Evolutionary conservation across 2,329 filamentous ascomycete species (phyloP).

Genomic region (Aspergillus pseudotamarii): DNA sequence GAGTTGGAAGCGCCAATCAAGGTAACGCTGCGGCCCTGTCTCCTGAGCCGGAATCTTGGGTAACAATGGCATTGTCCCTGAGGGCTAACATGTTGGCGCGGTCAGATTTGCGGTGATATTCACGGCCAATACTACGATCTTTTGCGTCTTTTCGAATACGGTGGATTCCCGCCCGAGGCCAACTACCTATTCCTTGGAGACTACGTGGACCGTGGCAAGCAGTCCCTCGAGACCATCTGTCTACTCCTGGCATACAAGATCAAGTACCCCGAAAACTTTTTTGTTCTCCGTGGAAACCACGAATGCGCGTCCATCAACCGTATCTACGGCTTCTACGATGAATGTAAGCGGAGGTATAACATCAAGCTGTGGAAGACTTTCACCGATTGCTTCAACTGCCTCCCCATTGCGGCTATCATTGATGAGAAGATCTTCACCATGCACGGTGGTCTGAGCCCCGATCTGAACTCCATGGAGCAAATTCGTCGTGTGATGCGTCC

Average conservation of each 20-base stretch:
- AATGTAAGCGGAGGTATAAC: slow-evolving; percentile 98
- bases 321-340: slow-evolving; percentile 99
- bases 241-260: slow-evolving; percentile 98
- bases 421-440: slow-evolving; percentile 99
- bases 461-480: slow-evolving; percentile 99
- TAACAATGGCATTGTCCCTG: not conserved
- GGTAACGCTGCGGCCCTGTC: slow-evolving; percentile 56
- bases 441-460: slow-evolving; percentile 96
- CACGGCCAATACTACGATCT: slow-evolving; percentile 99
- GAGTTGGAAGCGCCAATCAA: slow-evolving; percentile 99
- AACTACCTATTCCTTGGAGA: slow-evolving; percentile 99
- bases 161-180: slow-evolving; percentile 95
- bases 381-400: slow-evolving; percentile 98
- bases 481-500: slow-evolving; percentile 98
- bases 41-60: not conserved
- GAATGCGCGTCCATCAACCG: slow-evolving; percentile 99
- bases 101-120: slow-evolving; percentile 96
- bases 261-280: slow-evolving; percentile 99
- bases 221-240: slow-evolving; percentile 98
- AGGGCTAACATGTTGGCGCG: slow-evolving; percentile 19
- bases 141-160: slow-evolving; percentile 95
- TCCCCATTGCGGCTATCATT: slow-evolving; percentile 97
- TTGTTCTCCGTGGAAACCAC: slow-evolving; percentile 97
- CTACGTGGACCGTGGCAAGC: slow-evolving; percentile 98
- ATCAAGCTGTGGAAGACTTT: slow-evolving; percentile 99